Percentiles rank a stretch among this genome's conserved stretches.
Evolutionary conservation across 2,329 filamentous ascomycete genomes (phyloP).

Genomic region (Penicillium brevicompactum): DNA sequence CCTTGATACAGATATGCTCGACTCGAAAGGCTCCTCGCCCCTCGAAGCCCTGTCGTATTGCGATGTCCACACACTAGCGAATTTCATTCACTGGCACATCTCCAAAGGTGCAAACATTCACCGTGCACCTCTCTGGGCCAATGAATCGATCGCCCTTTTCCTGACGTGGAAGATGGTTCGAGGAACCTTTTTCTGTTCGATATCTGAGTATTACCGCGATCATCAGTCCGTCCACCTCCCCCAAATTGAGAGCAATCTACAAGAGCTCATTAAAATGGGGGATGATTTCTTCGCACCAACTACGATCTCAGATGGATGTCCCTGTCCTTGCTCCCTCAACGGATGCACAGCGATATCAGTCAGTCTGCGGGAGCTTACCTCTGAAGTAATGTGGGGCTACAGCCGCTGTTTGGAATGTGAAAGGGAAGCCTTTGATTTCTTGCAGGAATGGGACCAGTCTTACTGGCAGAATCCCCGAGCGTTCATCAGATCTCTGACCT

Average conservation of each 20-base stretch:
- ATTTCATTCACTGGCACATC: background rate
- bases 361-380: background rate
- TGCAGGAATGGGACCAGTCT: background rate
- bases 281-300: background rate
- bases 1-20: background rate
- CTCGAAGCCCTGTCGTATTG: background rate
- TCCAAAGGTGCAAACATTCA: background rate
- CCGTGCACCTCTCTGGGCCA: background rate
- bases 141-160: background rate
- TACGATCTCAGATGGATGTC: slow-evolving; percentile 5
- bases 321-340: slow-evolving; percentile 9
- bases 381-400: no score
- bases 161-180: background rate
- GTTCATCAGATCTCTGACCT: slow-evolving; percentile 11
- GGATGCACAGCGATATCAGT: slow-evolving; percentile 11
- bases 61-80: no score
- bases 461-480: background rate
- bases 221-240: background rate
- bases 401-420: background rate
- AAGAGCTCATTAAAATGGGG: background rate
- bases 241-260: background rate
- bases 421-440: background rate
- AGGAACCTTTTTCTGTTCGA: background rate
- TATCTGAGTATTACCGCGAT: no score
- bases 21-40: background rate